Evolutionary conservation across 768 basidiomycete genomes (phyloP), one percentile per base, ranked within the genome.

Genomic region (Suillus discolor): DNA sequence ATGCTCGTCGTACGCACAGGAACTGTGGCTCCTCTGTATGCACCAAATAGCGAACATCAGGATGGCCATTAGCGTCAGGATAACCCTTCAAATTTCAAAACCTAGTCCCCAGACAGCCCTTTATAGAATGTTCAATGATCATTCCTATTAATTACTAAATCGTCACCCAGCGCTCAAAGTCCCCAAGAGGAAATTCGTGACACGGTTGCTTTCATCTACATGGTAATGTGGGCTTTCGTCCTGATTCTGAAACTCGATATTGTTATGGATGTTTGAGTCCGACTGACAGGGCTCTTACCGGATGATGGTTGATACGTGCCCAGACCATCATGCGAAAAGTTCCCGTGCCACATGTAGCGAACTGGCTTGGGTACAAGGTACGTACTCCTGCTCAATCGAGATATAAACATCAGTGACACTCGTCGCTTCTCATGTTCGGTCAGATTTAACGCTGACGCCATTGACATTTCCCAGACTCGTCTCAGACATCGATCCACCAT

Each of bases 401-500:
- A 34, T 62, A 61, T 39, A 59, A 36, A 23, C 2, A 23, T 1
- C n/a, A 23, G 15, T 36, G 62, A 36, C 54, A 20, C 34, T 23
- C 16, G 4, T 38, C 51, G 16, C 5, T 62, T 62, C 62, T 39
- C 31, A 15, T 57, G 23, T 20, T 39, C 34, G 28, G 53, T n/a
- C 36, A 60, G 53, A 34, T 34, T 34, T 31, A 31, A 31, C 31
- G 60, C 44, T n/a, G 31, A n/a, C 25, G 3, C 41, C 47, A 20
- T 51, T 38, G 16, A 28, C 8, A 18, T 25, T 49, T 49, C 47
- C n/a, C 45, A 47, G 45, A 18, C 44, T n/a, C 20, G 4, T 39
- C 47, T 49, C 4, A 51, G 49, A 25, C 49, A 47, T 47, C 45
- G 47, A 49, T 15, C 12, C 47, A 9, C n/a, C 18, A 77, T 76